Percentiles rank a stretch among this genome's conserved stretches.
Conservation (phyloP, 179 eudicot genomes). For the Beta macrorhiza region DNA sequence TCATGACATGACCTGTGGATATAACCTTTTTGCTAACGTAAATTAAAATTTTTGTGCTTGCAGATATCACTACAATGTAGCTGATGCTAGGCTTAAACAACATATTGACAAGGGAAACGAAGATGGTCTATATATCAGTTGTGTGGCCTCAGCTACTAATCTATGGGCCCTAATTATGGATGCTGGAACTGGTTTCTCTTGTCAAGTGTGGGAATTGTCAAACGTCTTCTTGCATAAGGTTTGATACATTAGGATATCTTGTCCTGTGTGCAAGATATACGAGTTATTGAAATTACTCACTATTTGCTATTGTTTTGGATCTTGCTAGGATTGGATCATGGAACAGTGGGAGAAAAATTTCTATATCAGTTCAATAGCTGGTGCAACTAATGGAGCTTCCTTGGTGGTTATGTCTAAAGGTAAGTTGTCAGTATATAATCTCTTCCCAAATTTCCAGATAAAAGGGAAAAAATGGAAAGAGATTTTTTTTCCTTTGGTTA, state of each 20-base stretch:
- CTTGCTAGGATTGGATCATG: constrained; percentile 79
- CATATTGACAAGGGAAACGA: constrained; percentile 77
- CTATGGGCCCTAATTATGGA: constrained; percentile 88
- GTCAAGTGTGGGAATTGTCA: constrained; percentile 76
- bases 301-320: not conserved
- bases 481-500: not conserved
- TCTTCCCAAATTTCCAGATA: not conserved
- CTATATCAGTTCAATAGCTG: constrained; percentile 84
- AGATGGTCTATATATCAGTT: constrained; percentile 68
- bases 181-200: constrained; percentile 73
- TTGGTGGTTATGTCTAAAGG: constrained; percentile 90
- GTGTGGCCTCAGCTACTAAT: constrained; percentile 69
- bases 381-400: constrained; percentile 74
- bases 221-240: constrained; percentile 78
- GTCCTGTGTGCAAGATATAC: not conserved
- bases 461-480: not conserved
- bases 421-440: constrained; percentile 20
- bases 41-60: constrained; percentile 12
- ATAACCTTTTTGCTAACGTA: not conserved
- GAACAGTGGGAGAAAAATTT: constrained; percentile 89
- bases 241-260: constrained; percentile 15
- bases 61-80: constrained; percentile 84
- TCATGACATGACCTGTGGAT: not conserved
- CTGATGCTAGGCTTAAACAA: constrained; percentile 67
- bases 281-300: constrained; percentile 15